These are phyloP conservation scores for Garcia nutans DNA, from an alignment of 345 rosid genomes.

Conservation along the genomic window DNA sequence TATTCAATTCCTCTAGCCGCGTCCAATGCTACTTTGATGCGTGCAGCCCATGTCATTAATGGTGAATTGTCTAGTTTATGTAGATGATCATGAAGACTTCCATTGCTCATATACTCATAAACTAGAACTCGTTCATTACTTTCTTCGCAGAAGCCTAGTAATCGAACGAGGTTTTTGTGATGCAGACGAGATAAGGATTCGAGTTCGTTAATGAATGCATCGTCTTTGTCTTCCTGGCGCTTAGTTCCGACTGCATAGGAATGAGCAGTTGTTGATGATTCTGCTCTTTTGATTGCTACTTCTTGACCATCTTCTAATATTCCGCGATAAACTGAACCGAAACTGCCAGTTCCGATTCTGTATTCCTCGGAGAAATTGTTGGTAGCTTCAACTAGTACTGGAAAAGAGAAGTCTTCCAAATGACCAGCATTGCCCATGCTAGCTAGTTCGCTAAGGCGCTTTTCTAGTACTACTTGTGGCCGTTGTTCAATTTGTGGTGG, in stretches of 20 bases:
- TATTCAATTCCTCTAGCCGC: slow-evolving; percentile 76
- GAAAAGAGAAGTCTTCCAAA: slow-evolving; percentile 58
- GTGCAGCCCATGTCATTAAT: slow-evolving; percentile 55
- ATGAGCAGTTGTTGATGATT: slow-evolving; percentile 21
- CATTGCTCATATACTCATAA: slow-evolving; percentile 66
- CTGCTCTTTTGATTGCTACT: slow-evolving; percentile 81
- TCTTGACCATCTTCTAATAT: slow-evolving; percentile 56
- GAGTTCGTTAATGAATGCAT: slow-evolving; percentile 72
- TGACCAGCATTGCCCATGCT: slow-evolving; percentile 59
- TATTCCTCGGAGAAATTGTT: slow-evolving; percentile 52
- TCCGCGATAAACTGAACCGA: slow-evolving; percentile 67
- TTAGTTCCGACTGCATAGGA: slow-evolving; percentile 24
- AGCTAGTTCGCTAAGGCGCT: slow-evolving; percentile 56
- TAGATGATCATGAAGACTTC: slow-evolving; percentile 70
- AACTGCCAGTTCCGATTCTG: slow-evolving; percentile 73
- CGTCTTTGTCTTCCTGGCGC: slow-evolving; percentile 58
- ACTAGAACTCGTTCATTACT: slow-evolving; percentile 52
- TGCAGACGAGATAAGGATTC: slow-evolving; percentile 70
- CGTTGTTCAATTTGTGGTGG: neutral
- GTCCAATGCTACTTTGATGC: slow-evolving; percentile 61
- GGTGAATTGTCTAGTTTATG: slow-evolving; percentile 47
- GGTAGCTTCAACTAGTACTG: slow-evolving; percentile 46
- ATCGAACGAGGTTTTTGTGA: slow-evolving; percentile 69
- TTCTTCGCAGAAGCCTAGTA: slow-evolving; percentile 72
- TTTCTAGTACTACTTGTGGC: slow-evolving; percentile 38